Percentiles rank a stretch among this genome's conserved stretches.
phyloP scores from a whole-genome alignment of 2,329 filamentous ascomycete genomes.

The Lasiodiplodia sp. region DNA sequence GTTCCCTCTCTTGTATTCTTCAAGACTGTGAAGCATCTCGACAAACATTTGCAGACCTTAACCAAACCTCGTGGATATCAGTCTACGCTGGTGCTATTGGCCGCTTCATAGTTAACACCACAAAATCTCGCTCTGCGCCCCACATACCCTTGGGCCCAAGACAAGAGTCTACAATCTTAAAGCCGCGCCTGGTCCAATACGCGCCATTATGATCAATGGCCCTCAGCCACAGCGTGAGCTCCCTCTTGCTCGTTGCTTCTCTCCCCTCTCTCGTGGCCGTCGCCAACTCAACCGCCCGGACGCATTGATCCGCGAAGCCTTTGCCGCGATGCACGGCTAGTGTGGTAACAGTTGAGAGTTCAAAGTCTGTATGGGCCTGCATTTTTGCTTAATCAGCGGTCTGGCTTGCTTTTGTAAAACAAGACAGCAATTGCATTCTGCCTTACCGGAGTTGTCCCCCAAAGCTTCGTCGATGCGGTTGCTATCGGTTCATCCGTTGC shows the following conservation, averaged over 20 bases:
- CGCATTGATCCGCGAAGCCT: not conserved
- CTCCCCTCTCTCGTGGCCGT: not conserved
- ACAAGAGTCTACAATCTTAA: not conserved
- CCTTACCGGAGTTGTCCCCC: not conserved
- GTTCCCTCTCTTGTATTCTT: too few relatives aligned
- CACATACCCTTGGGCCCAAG: not conserved
- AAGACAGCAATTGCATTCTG: not conserved
- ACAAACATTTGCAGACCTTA: too few relatives aligned
- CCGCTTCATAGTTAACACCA: not conserved
- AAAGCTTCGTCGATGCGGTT: constrained; percentile 1
- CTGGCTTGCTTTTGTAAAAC: not conserved
- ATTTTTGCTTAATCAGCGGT: not conserved
- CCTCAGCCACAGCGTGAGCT: not conserved
- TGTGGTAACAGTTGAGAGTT: not conserved
- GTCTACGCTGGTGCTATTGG: not conserved
- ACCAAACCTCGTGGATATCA: too few relatives aligned
- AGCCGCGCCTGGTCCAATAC: constrained; percentile 1
- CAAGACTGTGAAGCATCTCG: too few relatives aligned
- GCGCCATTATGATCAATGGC: not conserved
- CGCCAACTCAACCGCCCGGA: constrained; percentile 1
- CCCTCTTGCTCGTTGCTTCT: not conserved
- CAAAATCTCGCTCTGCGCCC: constrained; percentile 1
- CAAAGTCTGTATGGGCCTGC: not conserved
- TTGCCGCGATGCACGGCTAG: not conserved
- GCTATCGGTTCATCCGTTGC: not conserved